These are phyloP conservation scores for Pseudozyma pruni DNA, from an alignment of 1,284 basidiomycete species.

Conservation along the genomic window DNA sequence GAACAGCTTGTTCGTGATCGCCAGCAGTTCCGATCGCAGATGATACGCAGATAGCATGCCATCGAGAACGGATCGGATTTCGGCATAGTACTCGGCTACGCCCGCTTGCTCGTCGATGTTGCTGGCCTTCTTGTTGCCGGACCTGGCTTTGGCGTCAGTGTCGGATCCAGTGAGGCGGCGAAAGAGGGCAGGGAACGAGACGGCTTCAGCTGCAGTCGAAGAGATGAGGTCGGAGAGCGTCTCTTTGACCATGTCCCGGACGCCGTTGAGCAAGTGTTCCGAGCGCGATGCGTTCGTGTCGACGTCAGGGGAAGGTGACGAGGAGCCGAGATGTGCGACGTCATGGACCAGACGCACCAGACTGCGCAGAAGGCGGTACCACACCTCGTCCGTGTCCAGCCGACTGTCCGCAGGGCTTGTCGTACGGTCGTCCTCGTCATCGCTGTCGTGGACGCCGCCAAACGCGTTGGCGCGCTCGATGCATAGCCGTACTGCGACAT, in stretches of 20 bases:
- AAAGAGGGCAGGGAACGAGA: slow-evolving; percentile 91
- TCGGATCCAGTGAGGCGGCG: slow-evolving; percentile 76
- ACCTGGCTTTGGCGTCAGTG: slow-evolving; percentile 70
- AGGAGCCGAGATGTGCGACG: slow-evolving; percentile 20
- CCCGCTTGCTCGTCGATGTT: slow-evolving; percentile 5
- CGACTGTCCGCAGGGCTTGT: background rate
- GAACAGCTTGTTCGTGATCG: slow-evolving; percentile 84
- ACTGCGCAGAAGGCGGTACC: slow-evolving; percentile 85
- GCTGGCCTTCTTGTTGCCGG: slow-evolving; percentile 37
- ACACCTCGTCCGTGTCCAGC: slow-evolving; percentile 80
- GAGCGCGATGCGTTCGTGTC: background rate
- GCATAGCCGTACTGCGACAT: slow-evolving; percentile 51
- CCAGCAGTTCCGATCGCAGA: slow-evolving; percentile 88
- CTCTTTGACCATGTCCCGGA: slow-evolving; percentile 78
- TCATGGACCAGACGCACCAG: slow-evolving; percentile 81
- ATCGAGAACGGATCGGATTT: slow-evolving; percentile 88
- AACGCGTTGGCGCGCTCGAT: slow-evolving; percentile 41
- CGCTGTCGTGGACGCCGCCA: slow-evolving; percentile 32
- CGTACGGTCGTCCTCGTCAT: slow-evolving; percentile 22
- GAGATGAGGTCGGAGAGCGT: slow-evolving; percentile 87
- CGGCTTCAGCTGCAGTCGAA: slow-evolving; percentile 79
- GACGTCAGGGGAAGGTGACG: background rate
- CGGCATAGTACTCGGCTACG: slow-evolving; percentile 75
- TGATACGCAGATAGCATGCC: slow-evolving; percentile 95
- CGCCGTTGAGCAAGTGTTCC: slow-evolving; percentile 23